These are phyloP conservation scores for Thalia dealbata DNA, from an alignment of 176 grass and related monocot species.

Conservation along the genomic window DNA sequence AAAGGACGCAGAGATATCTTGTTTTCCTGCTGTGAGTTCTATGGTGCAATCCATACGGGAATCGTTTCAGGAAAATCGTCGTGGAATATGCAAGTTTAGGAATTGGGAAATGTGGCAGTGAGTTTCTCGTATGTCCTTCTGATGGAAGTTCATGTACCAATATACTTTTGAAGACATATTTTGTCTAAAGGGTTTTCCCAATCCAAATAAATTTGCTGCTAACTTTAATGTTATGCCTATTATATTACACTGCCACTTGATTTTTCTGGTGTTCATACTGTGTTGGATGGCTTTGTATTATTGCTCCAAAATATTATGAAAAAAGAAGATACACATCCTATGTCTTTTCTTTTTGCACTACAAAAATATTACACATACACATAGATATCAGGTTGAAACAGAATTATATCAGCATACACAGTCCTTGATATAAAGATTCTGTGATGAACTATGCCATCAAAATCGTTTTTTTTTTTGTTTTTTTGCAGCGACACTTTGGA, in stretches of 20 bases:
- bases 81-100: slow-evolving; percentile 87
- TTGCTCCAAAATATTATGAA: too few relatives aligned
- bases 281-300: too few relatives aligned
- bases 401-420: not conserved
- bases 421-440: not conserved
- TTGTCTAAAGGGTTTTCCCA: not conserved
- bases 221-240: not conserved
- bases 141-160: not conserved
- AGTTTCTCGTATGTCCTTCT: not conserved
- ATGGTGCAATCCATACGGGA: slow-evolving; percentile 76
- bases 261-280: too few relatives aligned
- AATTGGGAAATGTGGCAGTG: slow-evolving; percentile 27
- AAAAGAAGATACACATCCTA: not conserved
- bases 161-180: not conserved
- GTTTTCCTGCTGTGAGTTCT: slow-evolving; percentile 34
- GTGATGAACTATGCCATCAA: not conserved
- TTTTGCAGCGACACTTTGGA: not conserved
- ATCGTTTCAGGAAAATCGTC: slow-evolving; percentile 57
- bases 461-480: too few relatives aligned
- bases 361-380: not conserved
- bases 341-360: not conserved
- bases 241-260: too few relatives aligned
- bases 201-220: not conserved
- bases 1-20: slow-evolving; percentile 26
- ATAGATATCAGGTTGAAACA: not conserved